Evolutionary conservation across 2,329 filamentous ascomycete species (phyloP), one percentile per base, ranked within the genome.

Genomic region (Alternaria sp.): DNA sequence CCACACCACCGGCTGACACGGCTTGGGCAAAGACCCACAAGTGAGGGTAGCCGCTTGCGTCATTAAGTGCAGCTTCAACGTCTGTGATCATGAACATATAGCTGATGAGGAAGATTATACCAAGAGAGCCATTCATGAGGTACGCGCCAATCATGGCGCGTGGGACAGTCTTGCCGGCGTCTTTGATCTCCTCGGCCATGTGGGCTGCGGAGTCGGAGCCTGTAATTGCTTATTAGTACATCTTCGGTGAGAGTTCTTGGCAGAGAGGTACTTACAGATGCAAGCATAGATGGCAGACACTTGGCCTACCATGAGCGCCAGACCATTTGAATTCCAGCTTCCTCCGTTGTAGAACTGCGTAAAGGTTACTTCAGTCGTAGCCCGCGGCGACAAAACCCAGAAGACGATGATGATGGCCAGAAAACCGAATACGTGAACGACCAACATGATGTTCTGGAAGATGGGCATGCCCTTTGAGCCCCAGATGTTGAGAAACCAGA

Each of bases 381-480:
- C 62, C 29, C 70, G 62, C 50, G 72, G 72, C 65, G 78, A 54
- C 29, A 78, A 61, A 1, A 72, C 71, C 73, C 74, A 77, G 26
- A 79, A 66, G 13, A 78, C 71, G 28, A 80, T 72, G 33, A 81
- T 73, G 58, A 81, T 76, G 29, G 74, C 73, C 57, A 82, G 70
- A 71, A 81, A 82, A n/a, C 74, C 79, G 40, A 80, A 73, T 13
- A 82, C 70, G 59, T 82, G 80, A 28, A 81, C 54, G 9, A 76
- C 63, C 46, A 77, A 54, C 69, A 77, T 75, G 40, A 75, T 54
- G 50, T 75, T 76, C 42, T 77, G 72, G 58, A 77, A 64, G 4
- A 77, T 21, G 11, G 75, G 75, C 71, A 77, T 74, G 5, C 58
- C 46, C 26, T 61, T 65, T 8, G 73, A 58, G 5, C 71, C 72